Evolutionary conservation across 2,329 filamentous ascomycete genomes (phyloP).

Genomic region (Aspergillus fructus): DNA sequence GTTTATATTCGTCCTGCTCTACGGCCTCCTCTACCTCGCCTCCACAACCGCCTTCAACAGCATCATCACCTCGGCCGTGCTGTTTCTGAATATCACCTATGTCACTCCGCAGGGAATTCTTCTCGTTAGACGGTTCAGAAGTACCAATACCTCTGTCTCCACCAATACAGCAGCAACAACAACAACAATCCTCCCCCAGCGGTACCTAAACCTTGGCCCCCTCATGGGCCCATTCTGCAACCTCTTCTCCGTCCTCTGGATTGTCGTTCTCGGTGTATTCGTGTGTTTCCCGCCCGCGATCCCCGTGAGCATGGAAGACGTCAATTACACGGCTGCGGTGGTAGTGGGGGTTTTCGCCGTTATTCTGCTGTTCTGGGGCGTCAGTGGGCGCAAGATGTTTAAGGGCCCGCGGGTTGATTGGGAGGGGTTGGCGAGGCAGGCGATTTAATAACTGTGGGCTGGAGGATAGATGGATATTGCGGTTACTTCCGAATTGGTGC

Average conservation of each 20-base stretch:
- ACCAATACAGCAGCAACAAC: no score
- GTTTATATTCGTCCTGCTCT: conserved; percentile 46
- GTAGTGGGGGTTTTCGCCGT: not conserved
- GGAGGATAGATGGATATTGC: no score
- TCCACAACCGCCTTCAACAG: conserved; percentile 44
- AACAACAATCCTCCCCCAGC: conserved; percentile 7
- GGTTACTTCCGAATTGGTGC: no score
- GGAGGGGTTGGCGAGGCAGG: no score
- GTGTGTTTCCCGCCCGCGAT: conserved; percentile 46
- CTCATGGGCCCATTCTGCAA: conserved; percentile 40
- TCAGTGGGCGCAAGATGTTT: conserved; percentile 3
- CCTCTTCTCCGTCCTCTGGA: conserved; percentile 45
- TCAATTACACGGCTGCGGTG: conserved; percentile 43
- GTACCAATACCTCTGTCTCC: no score
- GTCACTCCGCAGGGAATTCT: conserved; percentile 45
- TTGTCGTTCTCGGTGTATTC: conserved; percentile 46
- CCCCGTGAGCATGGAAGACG: conserved; percentile 44
- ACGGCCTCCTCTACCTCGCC: conserved; percentile 29
- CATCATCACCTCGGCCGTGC: conserved; percentile 38
- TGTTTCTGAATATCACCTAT: conserved; percentile 40
- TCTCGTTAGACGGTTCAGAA: conserved; percentile 19
- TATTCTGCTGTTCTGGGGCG: conserved; percentile 1
- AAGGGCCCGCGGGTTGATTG: not conserved
- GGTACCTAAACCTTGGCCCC: conserved; percentile 32
- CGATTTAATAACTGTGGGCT: no score